These are phyloP conservation scores for Tothia fuscella DNA, from an alignment of 2,329 filamentous ascomycete genomes.

Conservation along the genomic window DNA sequence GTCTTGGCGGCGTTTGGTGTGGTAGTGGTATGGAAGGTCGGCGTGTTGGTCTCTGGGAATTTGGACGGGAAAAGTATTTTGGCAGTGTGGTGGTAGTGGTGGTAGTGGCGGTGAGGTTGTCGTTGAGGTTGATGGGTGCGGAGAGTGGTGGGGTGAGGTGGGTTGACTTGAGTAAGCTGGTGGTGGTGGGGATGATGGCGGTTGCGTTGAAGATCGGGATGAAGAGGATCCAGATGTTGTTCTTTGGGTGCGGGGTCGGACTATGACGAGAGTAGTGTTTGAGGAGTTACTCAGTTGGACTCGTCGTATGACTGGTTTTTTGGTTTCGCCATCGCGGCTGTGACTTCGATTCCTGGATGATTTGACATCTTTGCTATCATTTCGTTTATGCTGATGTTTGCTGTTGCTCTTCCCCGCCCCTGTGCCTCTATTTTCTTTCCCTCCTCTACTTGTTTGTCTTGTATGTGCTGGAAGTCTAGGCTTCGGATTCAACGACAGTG, in stretches of 20 bases:
- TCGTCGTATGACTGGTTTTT: conserved; percentile 20
- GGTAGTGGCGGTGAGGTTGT: background rate
- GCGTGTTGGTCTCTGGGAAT: no score
- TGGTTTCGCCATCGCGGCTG: background rate
- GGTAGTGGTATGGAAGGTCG: background rate
- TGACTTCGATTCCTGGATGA: conserved; percentile 15
- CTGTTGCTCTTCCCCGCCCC: no score
- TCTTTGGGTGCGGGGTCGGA: conserved; percentile 21
- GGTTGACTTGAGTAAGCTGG: conserved; percentile 1
- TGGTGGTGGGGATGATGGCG: conserved; percentile 5
- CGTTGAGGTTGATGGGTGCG: background rate
- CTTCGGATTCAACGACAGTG: conserved; percentile 3
- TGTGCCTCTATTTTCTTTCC: no score
- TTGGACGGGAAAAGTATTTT: conserved; percentile 3
- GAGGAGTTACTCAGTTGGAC: conserved; percentile 22
- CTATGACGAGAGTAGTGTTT: conserved; percentile 25
- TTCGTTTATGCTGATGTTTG: no score
- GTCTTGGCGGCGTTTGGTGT: background rate
- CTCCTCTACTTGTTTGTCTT: conserved; percentile 3
- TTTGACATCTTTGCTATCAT: conserved; percentile 19
- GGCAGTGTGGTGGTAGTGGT: background rate
- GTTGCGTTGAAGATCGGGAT: conserved; percentile 6
- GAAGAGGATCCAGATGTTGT: conserved; percentile 12
- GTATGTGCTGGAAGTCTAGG: background rate
- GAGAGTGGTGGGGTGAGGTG: conserved; percentile 1